Evolutionary conservation across 1,139 yeast species (phyloP).

Genomic region (Saccharomyces hybrid): DNA sequence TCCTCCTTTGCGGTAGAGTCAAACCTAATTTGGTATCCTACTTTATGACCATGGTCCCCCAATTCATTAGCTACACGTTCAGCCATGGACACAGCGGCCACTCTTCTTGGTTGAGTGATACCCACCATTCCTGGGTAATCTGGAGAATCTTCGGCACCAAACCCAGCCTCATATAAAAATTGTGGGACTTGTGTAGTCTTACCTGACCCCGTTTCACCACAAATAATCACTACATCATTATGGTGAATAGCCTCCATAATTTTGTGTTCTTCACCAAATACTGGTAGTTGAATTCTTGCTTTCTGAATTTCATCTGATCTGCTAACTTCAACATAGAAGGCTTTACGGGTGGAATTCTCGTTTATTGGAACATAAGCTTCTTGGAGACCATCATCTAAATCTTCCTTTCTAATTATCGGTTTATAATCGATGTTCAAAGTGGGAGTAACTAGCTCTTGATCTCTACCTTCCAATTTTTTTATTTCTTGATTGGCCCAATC

Average conservation of each 20-base stretch:
- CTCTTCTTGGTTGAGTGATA: conserved; percentile 95
- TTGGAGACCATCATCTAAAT: conserved; percentile 54
- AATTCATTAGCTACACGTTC: conserved; percentile 76
- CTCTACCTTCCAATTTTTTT: conserved; percentile 53
- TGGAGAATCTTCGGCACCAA: conserved; percentile 52
- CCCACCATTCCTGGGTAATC: conserved; percentile 90
- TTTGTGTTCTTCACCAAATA: conserved; percentile 80
- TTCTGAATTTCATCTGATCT: conserved; percentile 60
- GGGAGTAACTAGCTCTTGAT: conserved; percentile 41
- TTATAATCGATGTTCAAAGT: conserved; percentile 45
- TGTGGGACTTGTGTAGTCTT: conserved; percentile 76
- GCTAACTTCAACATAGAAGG: conserved; percentile 60
- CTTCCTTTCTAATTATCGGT: conserved; percentile 51
- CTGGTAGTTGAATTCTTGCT: conserved; percentile 71
- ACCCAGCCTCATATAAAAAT: conserved; percentile 80
- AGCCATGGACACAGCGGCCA: conserved; percentile 98
- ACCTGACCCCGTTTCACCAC: conserved; percentile 92
- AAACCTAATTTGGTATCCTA: conserved; percentile 88
- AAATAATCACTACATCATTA: conserved; percentile 81
- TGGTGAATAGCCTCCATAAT: conserved; percentile 96
- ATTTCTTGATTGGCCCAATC: conserved; percentile 47
- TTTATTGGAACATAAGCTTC: conserved; percentile 53
- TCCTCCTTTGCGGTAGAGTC: conserved; percentile 64
- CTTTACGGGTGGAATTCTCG: conserved; percentile 48
- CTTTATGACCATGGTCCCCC: conserved; percentile 69